Conservation (phyloP, 2,329 filamentous ascomycete species). For the Emericellopsis cladophorae region DNA sequence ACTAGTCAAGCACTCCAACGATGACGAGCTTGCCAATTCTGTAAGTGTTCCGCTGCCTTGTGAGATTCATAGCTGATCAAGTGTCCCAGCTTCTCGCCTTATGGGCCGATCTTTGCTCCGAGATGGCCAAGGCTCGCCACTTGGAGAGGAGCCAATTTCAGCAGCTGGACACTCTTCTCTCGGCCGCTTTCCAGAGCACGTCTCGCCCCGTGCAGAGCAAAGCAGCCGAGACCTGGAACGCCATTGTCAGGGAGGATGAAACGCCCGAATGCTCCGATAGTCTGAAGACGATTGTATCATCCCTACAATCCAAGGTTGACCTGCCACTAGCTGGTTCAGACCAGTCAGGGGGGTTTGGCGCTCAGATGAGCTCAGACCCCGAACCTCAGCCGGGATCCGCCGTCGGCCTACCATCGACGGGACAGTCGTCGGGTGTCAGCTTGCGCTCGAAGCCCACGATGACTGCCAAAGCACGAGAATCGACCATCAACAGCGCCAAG, state of each 20-base stretch:
- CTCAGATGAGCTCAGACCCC: slow-evolving; percentile 17
- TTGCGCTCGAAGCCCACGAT: background rate
- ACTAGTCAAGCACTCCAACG: slow-evolving; percentile 26
- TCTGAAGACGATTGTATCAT: slow-evolving; percentile 49
- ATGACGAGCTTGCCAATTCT: slow-evolving; percentile 24
- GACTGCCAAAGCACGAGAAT: too few species aligned
- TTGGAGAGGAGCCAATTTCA: slow-evolving; percentile 32
- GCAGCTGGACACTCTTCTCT: slow-evolving; percentile 40
- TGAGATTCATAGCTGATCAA: slow-evolving; percentile 11
- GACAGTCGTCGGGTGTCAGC: background rate
- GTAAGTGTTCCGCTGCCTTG: slow-evolving; percentile 24
- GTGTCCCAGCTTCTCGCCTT: slow-evolving; percentile 33
- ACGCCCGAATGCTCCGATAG: slow-evolving; percentile 50
- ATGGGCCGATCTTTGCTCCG: slow-evolving; percentile 35
- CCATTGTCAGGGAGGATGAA: slow-evolving; percentile 48
- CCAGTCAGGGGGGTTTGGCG: slow-evolving; percentile 20
- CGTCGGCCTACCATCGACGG: background rate
- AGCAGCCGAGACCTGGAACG: slow-evolving; percentile 52
- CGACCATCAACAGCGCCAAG: too few species aligned
- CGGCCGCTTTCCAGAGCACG: slow-evolving; percentile 44
- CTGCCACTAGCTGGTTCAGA: slow-evolving; percentile 31
- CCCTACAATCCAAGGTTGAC: slow-evolving; percentile 41
- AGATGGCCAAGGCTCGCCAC: slow-evolving; percentile 20
- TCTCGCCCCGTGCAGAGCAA: slow-evolving; percentile 40
- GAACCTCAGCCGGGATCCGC: background rate